phyloP scores from a whole-genome alignment of 2,329 filamentous ascomycete species.

The Cladosporium austrohemisphaericum region DNA sequence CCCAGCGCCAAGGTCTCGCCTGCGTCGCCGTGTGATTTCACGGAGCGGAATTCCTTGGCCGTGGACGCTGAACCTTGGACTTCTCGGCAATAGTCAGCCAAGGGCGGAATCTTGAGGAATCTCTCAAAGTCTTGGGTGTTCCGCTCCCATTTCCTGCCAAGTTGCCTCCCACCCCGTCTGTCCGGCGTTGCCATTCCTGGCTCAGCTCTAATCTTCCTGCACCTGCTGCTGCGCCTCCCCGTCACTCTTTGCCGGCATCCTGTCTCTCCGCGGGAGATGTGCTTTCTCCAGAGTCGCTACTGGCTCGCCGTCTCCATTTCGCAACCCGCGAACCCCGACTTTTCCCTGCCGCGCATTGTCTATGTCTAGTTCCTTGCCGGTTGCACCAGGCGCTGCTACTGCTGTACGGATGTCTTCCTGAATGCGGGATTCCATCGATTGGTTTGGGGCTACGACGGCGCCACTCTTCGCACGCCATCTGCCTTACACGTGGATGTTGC shows the following conservation, averaged over 20 bases:
- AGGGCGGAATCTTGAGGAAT: slow-evolving; percentile 2
- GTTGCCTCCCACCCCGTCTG: not conserved
- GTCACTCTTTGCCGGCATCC: not conserved
- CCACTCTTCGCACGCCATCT: slow-evolving; percentile 9
- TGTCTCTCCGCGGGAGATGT: slow-evolving; percentile 3
- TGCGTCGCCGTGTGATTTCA: not conserved
- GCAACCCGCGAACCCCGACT: slow-evolving; percentile 7
- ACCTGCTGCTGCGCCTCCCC: slow-evolving; percentile 11
- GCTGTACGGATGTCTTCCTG: slow-evolving; percentile 8
- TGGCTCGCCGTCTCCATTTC: not conserved
- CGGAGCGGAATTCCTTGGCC: not conserved
- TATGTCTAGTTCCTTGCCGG: not conserved
- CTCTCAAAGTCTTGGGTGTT: not conserved
- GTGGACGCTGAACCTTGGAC: not conserved
- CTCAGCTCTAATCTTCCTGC: slow-evolving; percentile 3
- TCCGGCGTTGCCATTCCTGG: not conserved
- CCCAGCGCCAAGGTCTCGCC: slow-evolving; percentile 2
- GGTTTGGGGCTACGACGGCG: slow-evolving; percentile 5
- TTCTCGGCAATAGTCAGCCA: slow-evolving; percentile 11
- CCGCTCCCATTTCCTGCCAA: slow-evolving; percentile 5
- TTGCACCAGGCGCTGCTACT: too few relatives aligned
- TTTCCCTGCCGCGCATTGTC: not conserved
- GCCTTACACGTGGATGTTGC: slow-evolving; percentile 8
- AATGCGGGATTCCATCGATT: slow-evolving; percentile 3
- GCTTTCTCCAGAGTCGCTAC: not conserved